These are phyloP conservation scores for Selenicereus undatus DNA, from an alignment of 148 eudicot species.

Conservation along the genomic window DNA sequence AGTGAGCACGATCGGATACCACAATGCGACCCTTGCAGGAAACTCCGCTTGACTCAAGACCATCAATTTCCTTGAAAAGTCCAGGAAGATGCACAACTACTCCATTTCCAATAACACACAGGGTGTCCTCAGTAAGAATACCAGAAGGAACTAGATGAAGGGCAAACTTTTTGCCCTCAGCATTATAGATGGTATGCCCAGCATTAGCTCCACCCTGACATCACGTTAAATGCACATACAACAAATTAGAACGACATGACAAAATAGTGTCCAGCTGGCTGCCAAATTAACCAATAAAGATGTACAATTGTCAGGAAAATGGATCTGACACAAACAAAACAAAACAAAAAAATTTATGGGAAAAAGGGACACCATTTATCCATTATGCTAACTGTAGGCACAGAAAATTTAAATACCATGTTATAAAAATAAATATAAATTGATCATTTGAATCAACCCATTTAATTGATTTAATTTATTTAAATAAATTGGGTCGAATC, in stretches of 20 bases:
- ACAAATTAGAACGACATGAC: neutral
- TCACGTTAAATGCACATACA: neutral
- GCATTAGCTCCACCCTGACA: conserved; percentile 96
- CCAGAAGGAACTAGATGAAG: conserved; percentile 98
- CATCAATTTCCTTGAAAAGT: conserved; percentile 81
- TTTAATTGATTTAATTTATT: no score
- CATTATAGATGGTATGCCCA: conserved; percentile 89
- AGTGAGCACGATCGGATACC: conserved; percentile 94
- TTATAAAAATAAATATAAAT: no score
- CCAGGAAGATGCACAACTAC: conserved; percentile 94
- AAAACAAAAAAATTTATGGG: neutral
- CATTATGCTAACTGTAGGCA: neutral
- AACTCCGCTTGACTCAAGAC: conserved; percentile 79
- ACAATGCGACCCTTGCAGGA: conserved; percentile 79
- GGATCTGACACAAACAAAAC: neutral
- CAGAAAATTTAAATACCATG: no score
- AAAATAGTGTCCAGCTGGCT: no score
- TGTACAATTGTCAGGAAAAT: no score
- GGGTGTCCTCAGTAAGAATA: conserved; percentile 79
- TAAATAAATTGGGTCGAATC: no score
- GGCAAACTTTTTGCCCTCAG: conserved; percentile 95
- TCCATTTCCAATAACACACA: conserved; percentile 92
- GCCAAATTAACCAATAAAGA: neutral
- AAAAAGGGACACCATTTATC: neutral
- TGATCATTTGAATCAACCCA: no score